Base-by-base conservation (phyloP, 805 yeast species). In the Yamadazyma sp. region DNA sequence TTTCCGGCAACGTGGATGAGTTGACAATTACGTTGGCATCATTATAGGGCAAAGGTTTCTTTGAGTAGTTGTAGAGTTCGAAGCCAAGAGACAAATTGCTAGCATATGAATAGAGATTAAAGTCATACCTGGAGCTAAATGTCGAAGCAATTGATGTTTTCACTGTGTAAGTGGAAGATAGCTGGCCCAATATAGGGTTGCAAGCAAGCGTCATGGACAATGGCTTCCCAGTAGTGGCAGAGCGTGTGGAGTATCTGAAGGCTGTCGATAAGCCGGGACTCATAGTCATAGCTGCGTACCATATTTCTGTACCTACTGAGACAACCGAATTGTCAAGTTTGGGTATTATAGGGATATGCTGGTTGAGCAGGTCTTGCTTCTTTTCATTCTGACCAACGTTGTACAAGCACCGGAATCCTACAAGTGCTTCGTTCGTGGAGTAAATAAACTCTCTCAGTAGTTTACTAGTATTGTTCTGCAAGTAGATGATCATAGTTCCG, bases 241-340 rank as follows among this genome's bases (percentile, higher is more conserved):
- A 80, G 44, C 86, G 82, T 0, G 96, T 86, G 1, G 91, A 75
- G 57, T 93, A 91, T 30, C 97, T 64, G 32, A 88, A 57, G 0
- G 95, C 91, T 1, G 95, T 77, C 0, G 96, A 86, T 13, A 90
- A 56, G 0, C 97, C 98, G 0, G 97, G 97, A 42, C 91, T 82
- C 74, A 87, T 82, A 31, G 85, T 82, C 30, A 73, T 59, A 0
- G 88, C 78, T 1, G 95, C 95, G 49, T 84, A 84, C 91, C 96
- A 93, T 3, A 88, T 46, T 61, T 93, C 99, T 7, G 84, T 77
- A 1, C 99, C 99, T 0, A 86, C 48, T 0, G 89, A 79, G 1
- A 80, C 72, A 29, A 78, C 78, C 10, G 93, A 80, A 41, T 77
- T 78, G 50, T 76, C 80, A 49, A 78, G 66, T 15, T 63, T 64